These are phyloP conservation scores for Entoloma clypeatum DNA, from an alignment of 1,284 basidiomycete species.

Conservation along the genomic window DNA sequence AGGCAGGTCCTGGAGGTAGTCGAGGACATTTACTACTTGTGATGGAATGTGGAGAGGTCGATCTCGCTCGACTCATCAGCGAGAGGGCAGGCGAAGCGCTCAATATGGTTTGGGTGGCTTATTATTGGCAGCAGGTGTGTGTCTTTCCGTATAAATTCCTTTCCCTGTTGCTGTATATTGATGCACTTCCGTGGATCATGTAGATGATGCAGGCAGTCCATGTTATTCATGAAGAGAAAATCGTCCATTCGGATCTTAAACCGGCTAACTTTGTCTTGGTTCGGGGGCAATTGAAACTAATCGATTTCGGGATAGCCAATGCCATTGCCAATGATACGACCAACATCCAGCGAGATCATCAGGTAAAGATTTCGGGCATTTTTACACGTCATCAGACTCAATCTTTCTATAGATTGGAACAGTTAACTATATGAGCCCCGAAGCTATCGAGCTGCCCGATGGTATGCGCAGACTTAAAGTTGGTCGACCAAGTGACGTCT, in stretches of 20 bases:
- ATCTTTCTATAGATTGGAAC: conserved; percentile 69
- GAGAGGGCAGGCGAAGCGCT: conserved; percentile 80
- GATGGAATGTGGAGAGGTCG: conserved; percentile 93
- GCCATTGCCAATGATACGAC: conserved; percentile 97
- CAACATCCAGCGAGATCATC: conserved; percentile 92
- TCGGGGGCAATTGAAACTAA: conserved; percentile 88
- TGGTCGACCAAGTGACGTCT: conserved; percentile 88
- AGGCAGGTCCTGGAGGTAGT: conserved; percentile 55
- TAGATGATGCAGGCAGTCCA: conserved; percentile 96
- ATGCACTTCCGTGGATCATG: conserved; percentile 6
- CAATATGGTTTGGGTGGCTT: conserved; percentile 89
- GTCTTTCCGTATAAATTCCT: conserved; percentile 2
- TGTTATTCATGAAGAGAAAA: conserved; percentile 93
- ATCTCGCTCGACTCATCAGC: conserved; percentile 77
- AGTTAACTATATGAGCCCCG: conserved; percentile 95
- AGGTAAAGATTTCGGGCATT: conserved; percentile 44
- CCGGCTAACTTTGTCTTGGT: conserved; percentile 96
- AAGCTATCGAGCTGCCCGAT: conserved; percentile 82
- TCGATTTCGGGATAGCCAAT: conserved; percentile 97
- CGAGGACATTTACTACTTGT: conserved; percentile 75
- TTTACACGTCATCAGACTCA: conserved; percentile 1
- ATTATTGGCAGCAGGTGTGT: conserved; percentile 91
- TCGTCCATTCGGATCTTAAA: conserved; percentile 95
- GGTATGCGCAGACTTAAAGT: conserved; percentile 78
- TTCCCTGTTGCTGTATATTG: neutral